Evolutionary conservation across 2,329 filamentous ascomycete species (phyloP), one percentile per base, ranked within the genome.

Genomic region (Calonectria pteridis): DNA sequence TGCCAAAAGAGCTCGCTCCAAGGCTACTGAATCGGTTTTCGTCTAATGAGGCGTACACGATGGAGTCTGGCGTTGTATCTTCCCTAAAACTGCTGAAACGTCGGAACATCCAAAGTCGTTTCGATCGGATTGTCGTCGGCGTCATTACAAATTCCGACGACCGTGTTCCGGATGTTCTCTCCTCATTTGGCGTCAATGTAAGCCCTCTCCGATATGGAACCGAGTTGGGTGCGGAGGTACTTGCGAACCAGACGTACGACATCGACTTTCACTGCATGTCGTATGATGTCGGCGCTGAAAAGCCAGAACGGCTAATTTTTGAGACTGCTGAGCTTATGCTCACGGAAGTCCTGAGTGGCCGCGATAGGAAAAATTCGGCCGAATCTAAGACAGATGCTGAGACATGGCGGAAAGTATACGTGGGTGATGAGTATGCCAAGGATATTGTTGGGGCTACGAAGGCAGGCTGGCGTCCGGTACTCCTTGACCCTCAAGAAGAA

Each of bases 251-350:
- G 3, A 51, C 16, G 0, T 70, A 73, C 16, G 71, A 78, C 0
- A 67, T 78, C 1, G 77, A 78, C 11, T 78, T 78, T 2, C 77
- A 78, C 0, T 78, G 77, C 50, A 87, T 92, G 80, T 93, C 91
- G 23, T 93, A 93, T 75, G 91, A 93, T 77, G 88, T 90, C 6
- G 91, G 91, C 0, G 80, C 83, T 29, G 89, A 90, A 76, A 94
- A 94, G 80, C 92, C 92, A 0, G 85, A 91, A 67, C 75, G 72
- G 11, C 76, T 80, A 3, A 92, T 93, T 2, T 94, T 93, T 74
- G 81, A 85, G 1, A 88, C 90, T 0, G 91, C 91, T 0, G 85
- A 87, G 55, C 75, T 80, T 1, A 83, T 91, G 84, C 79, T 79
- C 7, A 53, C 66, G 0, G 65, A 77, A 13, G 14, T 74, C 5